Conservation (phyloP, 495 filamentous ascomycete species). For the Penicillium alfredii region DNA sequence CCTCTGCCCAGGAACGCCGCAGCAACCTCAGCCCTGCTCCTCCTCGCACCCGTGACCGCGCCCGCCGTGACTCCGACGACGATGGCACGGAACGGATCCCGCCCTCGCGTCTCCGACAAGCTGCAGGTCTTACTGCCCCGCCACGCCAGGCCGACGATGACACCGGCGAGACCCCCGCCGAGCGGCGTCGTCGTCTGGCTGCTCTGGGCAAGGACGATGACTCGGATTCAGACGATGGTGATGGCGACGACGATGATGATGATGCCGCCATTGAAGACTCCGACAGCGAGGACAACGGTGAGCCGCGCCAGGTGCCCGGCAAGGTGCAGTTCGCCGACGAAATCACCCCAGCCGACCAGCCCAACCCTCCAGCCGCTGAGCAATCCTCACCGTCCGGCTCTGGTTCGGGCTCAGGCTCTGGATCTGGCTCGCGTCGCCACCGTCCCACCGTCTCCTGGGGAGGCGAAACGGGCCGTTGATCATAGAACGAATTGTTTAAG, state of each 20-base stretch:
- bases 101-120: conserved; percentile 35
- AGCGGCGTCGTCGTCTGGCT: conserved; percentile 74
- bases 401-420: conserved; percentile 13
- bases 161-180: conserved; percentile 71
- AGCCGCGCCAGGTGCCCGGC: conserved; percentile 16
- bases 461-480: conserved; percentile 26
- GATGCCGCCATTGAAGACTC: conserved; percentile 18
- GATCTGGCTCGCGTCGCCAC: conserved; percentile 10
- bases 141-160: conserved; percentile 35
- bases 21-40: conserved; percentile 30
- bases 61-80: conserved; percentile 50
- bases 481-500: not conserved
- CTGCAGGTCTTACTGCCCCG: conserved; percentile 27
- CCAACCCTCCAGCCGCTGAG: conserved; percentile 5
- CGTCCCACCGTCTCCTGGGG: conserved; percentile 25
- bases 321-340: conserved; percentile 33
- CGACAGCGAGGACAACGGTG: conserved; percentile 27
- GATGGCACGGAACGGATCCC: conserved; percentile 53
- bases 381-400: conserved; percentile 14
- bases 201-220: conserved; percentile 65
- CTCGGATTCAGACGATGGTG: conserved; percentile 58
- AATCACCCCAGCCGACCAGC: conserved; percentile 16
- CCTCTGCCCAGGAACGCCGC: conserved; percentile 47
- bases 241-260: conserved; percentile 14
- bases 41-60: conserved; percentile 23